A percentile compares a stretch with the other conserved stretches of the same genome.
Evolutionary conservation across 2,329 filamentous ascomycete species (phyloP).

Genomic region (Aspergillus phoenicis): DNA sequence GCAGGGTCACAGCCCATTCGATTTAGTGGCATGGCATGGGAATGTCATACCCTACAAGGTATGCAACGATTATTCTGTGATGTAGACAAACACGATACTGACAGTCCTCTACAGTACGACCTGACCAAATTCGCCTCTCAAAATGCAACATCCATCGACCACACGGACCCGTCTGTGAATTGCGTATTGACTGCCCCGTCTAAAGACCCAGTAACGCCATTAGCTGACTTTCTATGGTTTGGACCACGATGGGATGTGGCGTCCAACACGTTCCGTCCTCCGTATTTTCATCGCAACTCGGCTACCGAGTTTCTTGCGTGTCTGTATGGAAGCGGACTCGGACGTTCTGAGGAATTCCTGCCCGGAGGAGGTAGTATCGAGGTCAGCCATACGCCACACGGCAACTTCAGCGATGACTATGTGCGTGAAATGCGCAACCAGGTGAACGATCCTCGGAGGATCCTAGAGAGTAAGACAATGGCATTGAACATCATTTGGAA

Average conservation of each 20-base stretch:
- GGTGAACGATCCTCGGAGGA: constrained; percentile 47
- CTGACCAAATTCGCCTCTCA: constrained; percentile 60
- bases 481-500: not conserved
- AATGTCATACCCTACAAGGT: constrained; percentile 62
- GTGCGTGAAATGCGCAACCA: constrained; percentile 50
- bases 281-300: constrained; percentile 72
- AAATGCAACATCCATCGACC: constrained; percentile 62
- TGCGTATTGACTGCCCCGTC: constrained; percentile 55
- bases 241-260: constrained; percentile 71
- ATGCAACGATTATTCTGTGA: not conserved
- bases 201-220: constrained; percentile 60
- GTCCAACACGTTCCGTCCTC: constrained; percentile 70
- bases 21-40: constrained; percentile 69
- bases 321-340: constrained; percentile 32
- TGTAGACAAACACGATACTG: not conserved
- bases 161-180: constrained; percentile 68
- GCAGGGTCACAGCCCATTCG: constrained; percentile 66
- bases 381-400: constrained; percentile 32
- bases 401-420: constrained; percentile 48
- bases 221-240: constrained; percentile 73
- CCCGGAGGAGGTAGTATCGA: constrained; percentile 33
- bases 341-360: constrained; percentile 31
- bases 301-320: constrained; percentile 60
- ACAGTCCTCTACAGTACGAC: constrained; percentile 49
- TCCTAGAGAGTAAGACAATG: constrained; percentile 40